A percentile compares a stretch with the other conserved stretches of the same genome.
Conservation (phyloP, 371 early-diverging fungal genomes). For the Conidiobolus incongruus region DNA sequence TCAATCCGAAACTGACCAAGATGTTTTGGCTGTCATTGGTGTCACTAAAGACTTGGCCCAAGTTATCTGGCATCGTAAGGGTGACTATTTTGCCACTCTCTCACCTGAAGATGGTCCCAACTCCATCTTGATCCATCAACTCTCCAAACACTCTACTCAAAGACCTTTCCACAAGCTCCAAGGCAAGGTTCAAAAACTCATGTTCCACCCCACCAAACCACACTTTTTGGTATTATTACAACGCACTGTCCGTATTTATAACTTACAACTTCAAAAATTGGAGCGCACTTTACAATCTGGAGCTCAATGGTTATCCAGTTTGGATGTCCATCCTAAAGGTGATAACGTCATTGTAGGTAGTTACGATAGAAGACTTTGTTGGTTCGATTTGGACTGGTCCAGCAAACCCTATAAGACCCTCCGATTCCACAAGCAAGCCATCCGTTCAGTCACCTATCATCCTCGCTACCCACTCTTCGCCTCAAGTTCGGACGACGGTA, state of each 20-base stretch:
- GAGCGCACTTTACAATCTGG: constrained; percentile 59
- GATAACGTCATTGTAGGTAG: constrained; percentile 89
- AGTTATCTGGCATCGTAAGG: constrained; percentile 87
- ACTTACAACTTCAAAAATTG: constrained; percentile 66
- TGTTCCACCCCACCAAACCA: constrained; percentile 87
- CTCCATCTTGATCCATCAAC: constrained; percentile 77
- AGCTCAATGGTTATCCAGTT: constrained; percentile 81
- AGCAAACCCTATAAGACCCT: constrained; percentile 78
- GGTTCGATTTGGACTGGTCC: constrained; percentile 92
- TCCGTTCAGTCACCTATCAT: constrained; percentile 74
- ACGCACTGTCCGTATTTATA: constrained; percentile 77
- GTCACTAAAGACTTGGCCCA: constrained; percentile 34
- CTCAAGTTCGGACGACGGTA: constrained; percentile 79
- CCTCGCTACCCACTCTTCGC: constrained; percentile 84
- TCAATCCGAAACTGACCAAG: constrained; percentile 17
- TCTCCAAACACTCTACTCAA: constrained; percentile 68
- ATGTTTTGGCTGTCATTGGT: constrained; percentile 5
- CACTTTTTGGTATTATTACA: constrained; percentile 84
- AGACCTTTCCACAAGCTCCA: constrained; percentile 69
- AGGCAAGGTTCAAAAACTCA: constrained; percentile 68
- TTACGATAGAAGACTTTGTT: constrained; percentile 78
- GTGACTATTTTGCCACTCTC: constrained; percentile 84
- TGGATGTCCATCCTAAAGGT: constrained; percentile 82
- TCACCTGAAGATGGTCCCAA: constrained; percentile 23
- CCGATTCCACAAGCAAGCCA: constrained; percentile 67